These are phyloP conservation scores for Macrophomina phaseolina DNA, from an alignment of 2,329 filamentous ascomycete genomes.

Conservation along the genomic window DNA sequence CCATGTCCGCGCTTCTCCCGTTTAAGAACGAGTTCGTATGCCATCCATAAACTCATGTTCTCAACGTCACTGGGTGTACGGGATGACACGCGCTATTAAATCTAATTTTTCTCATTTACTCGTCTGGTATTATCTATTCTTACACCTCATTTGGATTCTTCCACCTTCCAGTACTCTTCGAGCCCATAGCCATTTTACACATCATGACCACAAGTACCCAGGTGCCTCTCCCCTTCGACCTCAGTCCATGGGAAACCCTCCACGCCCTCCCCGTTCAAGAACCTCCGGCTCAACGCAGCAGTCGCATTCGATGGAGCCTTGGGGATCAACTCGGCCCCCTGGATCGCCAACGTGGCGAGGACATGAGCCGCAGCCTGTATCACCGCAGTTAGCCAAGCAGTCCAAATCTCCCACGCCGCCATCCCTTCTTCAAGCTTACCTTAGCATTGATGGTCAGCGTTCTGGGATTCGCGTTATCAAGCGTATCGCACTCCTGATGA, in stretches of 20 bases:
- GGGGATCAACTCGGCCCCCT: conserved; percentile 41
- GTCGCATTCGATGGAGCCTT: conserved; percentile 42
- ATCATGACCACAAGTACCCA: conserved; percentile 40
- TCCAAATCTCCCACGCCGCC: too few species aligned
- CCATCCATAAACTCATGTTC: too few species aligned
- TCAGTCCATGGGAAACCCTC: conserved; percentile 34
- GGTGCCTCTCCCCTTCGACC: conserved; percentile 36
- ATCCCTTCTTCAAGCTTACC: conserved; percentile 21
- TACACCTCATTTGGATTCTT: too few species aligned
- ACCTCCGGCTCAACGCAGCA: conserved; percentile 37
- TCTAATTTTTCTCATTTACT: too few species aligned
- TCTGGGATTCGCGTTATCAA: conserved; percentile 40
- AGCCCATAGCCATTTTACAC: conserved; percentile 29
- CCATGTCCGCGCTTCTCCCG: too few species aligned
- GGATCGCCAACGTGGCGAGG: conserved; percentile 39
- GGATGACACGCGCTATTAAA: too few species aligned
- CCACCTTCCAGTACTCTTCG: too few species aligned
- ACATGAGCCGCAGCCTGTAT: conserved; percentile 41
- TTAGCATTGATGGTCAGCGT: conserved; percentile 43
- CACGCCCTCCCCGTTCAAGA: conserved; percentile 34
- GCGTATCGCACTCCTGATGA: conserved; percentile 44
- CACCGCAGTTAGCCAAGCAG: conserved; percentile 20
- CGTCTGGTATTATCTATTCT: too few species aligned
- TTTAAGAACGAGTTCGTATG: too few species aligned
- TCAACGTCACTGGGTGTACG: too few species aligned